A percentile compares a stretch with the other conserved stretches of the same genome.
Conservation (phyloP, 2,329 filamentous ascomycete species). For the Sporothrix brasiliensis region DNA sequence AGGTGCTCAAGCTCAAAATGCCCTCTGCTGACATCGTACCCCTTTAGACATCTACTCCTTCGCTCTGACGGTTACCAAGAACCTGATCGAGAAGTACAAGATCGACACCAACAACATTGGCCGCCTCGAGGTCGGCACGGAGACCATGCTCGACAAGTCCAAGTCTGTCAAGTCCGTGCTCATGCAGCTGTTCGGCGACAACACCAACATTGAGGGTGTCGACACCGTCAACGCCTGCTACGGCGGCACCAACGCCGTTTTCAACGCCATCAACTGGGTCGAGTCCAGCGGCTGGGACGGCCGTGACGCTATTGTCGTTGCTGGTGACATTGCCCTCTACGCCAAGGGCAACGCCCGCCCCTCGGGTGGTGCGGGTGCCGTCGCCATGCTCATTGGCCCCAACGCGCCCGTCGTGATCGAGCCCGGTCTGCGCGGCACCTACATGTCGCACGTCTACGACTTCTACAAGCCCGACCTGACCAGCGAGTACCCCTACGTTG, state of each 20-base stretch:
- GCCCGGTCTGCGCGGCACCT: conserved; percentile 76
- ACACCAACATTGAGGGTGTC: conserved; percentile 81
- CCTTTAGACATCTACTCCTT: conserved; percentile 81
- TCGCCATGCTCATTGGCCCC: conserved; percentile 78
- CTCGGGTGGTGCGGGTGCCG: conserved; percentile 76
- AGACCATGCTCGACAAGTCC: conserved; percentile 85
- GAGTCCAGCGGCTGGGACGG: conserved; percentile 88
- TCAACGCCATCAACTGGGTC: conserved; percentile 83
- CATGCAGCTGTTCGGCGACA: conserved; percentile 83
- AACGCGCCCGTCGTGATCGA: conserved; percentile 76
- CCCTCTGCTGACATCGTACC: too few species aligned
- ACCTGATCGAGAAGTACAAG: conserved; percentile 79
- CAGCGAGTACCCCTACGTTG: conserved; percentile 84
- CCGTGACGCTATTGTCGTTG: conserved; percentile 76
- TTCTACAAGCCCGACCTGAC: conserved; percentile 90
- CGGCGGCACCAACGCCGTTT: conserved; percentile 80
- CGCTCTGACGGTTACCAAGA: conserved; percentile 74
- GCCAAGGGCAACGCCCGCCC: conserved; percentile 81
- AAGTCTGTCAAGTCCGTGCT: conserved; percentile 88
- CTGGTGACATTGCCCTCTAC: conserved; percentile 82
- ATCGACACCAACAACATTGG: conserved; percentile 78
- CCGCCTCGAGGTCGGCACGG: conserved; percentile 81
- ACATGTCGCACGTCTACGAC: conserved; percentile 84
- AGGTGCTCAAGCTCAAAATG: too few species aligned
- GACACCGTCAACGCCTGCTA: conserved; percentile 87